Evolutionary conservation across 2,329 filamentous ascomycete genomes (phyloP), one percentile per base, ranked within the genome.

Genomic region (Neofusicoccum ribis): DNA sequence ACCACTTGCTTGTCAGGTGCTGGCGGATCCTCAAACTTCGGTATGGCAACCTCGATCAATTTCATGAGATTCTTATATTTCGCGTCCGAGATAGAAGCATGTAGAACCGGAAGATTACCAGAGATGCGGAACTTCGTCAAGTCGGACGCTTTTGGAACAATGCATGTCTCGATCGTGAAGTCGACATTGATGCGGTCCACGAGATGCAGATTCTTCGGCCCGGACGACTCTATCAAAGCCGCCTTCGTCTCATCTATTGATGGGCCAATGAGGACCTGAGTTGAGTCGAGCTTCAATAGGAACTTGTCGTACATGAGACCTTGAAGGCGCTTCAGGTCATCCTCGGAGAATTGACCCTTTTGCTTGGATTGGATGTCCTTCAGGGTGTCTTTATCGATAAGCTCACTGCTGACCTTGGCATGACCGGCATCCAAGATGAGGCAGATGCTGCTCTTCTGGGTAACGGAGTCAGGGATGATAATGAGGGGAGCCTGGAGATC

Each of bases 1-100:
- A 71, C 70, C 20, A 74, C 69, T 62, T 76, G 76, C 64, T 79
- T 81, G 41, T 74, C 73, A 58, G 68, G 72, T 11, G 66, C 70
- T 4, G 79, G 73, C 9, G 81, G 77, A 1, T 83, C 81, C 31
- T 87, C 85, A 65, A 98, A 89, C 67, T 91, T 93, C 1, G 95
- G 96, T 66, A 99, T 91, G 0, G 95, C 93, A 65, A 97, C 93
- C 67, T 99, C 94, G 67, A 99, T 94, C 49, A 99, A 84, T 71
- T 89, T 93, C 95, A 99, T 99, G 66, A 99, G 78, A 51, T 88
- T 93, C 81, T 98, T 99, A 82, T 99, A 99, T 76, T 99, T 99
- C 43, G 88, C 88, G 72, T 99, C 96, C 0, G 95, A 98, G 43
- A 96, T 89, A 0, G 91, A 91, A 11, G 91, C 95, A 76, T 98